Evolutionary conservation across 83 land plant genomes (phyloP), one percentile per base, ranked within the genome.

Genomic region (Diphasiastrum complanatum): DNA sequence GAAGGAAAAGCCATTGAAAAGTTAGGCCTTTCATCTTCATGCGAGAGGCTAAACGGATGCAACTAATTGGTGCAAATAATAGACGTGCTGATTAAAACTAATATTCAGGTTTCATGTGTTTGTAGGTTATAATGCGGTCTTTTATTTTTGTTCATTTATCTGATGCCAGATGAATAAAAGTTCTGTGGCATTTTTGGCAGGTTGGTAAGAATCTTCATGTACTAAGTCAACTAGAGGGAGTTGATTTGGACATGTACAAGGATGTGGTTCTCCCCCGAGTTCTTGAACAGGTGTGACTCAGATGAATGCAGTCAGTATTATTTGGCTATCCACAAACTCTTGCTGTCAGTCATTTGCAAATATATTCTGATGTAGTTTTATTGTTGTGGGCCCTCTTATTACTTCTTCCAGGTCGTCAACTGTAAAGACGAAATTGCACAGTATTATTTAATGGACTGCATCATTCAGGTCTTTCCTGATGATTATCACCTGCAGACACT

Each of bases 341-440:
- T 49, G 16, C 38, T 11, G 23, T 37, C 30, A 20, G 49, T 28
- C 4, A 28, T 23, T 55, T 6, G 8, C 10, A 6, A 28, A 28
- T 12, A 54, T 10, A 38, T 26, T 24, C 25, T 64, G 2, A 4
- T 33, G 4, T 5, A 18, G 2, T 26, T 4, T 27, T 34, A 23
- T 34, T 54, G 22, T 5, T 34, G 0, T 54, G 52, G 11, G 24
- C 5, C 27, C 16, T 46, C 28, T 57, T 55, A 45, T 38, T 71
- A n/a, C 33, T n/a, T n/a, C n/a, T n/a, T n/a, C n/a, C 74, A 93
- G 99, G 83, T 93, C 64, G 99, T 93, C 46, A 93, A 93, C 64
- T 93, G 96, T 66, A 93, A 93, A 71, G 99, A 93, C 71, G 99
- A 93, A 54, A 60, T 93, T 58, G 99, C 99, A 26, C 99, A 93